Percentiles rank a stretch among this genome's conserved stretches.
phyloP scores from a whole-genome alignment of 83 land plant species.

The Diphasiastrum complanatum region DNA sequence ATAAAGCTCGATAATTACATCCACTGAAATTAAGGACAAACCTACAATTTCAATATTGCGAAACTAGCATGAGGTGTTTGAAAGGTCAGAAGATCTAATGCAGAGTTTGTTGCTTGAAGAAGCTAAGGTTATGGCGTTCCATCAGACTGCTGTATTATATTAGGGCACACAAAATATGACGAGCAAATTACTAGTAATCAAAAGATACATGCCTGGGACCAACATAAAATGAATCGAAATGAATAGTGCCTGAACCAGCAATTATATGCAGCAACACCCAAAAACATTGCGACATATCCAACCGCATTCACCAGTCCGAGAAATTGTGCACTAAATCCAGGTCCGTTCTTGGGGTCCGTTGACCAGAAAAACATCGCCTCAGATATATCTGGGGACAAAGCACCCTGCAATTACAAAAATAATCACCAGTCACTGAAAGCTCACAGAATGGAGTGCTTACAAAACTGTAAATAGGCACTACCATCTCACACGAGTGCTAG shows the following conservation, averaged over 20 bases:
- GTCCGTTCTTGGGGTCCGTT: slow-evolving; percentile 22
- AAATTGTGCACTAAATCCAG: slow-evolving; percentile 33
- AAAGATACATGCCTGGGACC: slow-evolving; percentile 21
- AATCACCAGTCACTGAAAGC: too few species aligned
- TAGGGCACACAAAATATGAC: slow-evolving; percentile 5
- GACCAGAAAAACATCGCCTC: slow-evolving; percentile 36
- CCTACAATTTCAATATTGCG: too few species aligned
- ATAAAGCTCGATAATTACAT: too few species aligned
- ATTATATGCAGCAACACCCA: slow-evolving; percentile 21
- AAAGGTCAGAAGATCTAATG: too few species aligned
- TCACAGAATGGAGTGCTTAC: too few species aligned
- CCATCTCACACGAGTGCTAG: too few species aligned
- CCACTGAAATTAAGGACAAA: too few species aligned
- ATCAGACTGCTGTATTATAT: too few species aligned
- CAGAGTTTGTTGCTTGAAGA: too few species aligned
- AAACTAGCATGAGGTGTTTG: too few species aligned
- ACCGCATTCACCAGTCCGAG: slow-evolving; percentile 26
- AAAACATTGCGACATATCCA: slow-evolving; percentile 29
- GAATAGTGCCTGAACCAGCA: slow-evolving; percentile 21
- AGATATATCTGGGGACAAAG: slow-evolving; percentile 25
- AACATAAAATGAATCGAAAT: slow-evolving; percentile 24
- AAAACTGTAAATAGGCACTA: too few species aligned
- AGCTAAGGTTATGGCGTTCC: too few species aligned
- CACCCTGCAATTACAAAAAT: slow-evolving; percentile 28
- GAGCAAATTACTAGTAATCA: background rate